Base-by-base conservation (phyloP, 192 early-diverging fungal genomes). In the Lunasporangiospora selenospora region DNA sequence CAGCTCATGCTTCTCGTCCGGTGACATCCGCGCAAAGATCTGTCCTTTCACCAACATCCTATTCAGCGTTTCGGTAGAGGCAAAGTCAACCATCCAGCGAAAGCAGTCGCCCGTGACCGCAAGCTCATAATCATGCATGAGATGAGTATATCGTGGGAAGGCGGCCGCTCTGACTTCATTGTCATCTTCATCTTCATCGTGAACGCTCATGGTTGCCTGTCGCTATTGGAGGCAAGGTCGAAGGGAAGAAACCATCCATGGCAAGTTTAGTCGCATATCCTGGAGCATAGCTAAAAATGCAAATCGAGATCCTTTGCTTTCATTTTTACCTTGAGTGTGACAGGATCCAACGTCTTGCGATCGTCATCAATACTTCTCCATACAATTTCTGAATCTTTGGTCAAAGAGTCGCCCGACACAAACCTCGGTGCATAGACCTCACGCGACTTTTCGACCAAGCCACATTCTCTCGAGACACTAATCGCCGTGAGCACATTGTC, bases 21-120 rank as follows among this genome's bases (percentile, higher is more conserved):
- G 98, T 2, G 96, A 97, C 97, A 98, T 98, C 40, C 98, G 87
- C 4, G 97, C 95, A 75, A 91, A 98, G 24, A 99, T 88, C 36
- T 93, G 90, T 8, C 90, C 89, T 49, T 94, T 97, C 50, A 95
- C 87, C 26, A 99, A 81, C 88, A 98, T 91, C 54, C 69, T 42
- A 43, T 73, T 62, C 4, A 73, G 18, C 3, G 69, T 73, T 3
- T 43, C 38, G 6, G 55, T 57, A 2, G 69, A 59, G 2, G 84
- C 84, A 77, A 85, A 85, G 59, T 97, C 95, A 31, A 97, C 80
- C 83, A 97, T 91, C 89, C 92, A 97, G 18, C 96, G 82, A 77
- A 98, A 97, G n/a, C 93, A 93, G 54, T 98, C 97, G 31, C 98
- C 98, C 0, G 96, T 97, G n/a, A 98, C 87, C 0, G 98, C 98